Evolutionary conservation across 371 early-diverging fungal species (phyloP).

Genomic region (Mortierella sp.): DNA sequence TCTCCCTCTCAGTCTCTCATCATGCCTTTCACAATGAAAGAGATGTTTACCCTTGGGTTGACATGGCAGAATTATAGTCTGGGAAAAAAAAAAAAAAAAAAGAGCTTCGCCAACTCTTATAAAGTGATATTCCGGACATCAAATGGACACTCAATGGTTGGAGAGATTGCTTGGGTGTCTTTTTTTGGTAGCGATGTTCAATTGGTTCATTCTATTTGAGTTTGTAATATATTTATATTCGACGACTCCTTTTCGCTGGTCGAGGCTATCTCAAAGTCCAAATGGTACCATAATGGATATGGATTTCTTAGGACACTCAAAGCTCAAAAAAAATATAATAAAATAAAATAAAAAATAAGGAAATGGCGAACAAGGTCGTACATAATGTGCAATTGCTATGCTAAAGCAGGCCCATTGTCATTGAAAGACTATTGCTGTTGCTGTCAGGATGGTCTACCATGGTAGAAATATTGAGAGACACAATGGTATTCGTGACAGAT

Average conservation of each 20-base stretch:
- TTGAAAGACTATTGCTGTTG: neutral
- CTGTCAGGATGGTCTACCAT: neutral
- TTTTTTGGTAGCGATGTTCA: neutral
- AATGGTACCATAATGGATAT: too few species aligned
- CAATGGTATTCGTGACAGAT: too few species aligned
- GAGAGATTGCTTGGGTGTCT: neutral
- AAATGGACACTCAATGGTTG: neutral
- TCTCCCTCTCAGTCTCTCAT: constrained; percentile 2
- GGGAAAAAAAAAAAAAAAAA: too few species aligned
- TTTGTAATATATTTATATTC: too few species aligned
- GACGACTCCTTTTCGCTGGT: too few species aligned
- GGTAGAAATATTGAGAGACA: too few species aligned
- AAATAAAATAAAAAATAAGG: too few species aligned
- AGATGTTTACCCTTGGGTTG: too few species aligned
- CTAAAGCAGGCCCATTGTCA: neutral
- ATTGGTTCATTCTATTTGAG: constrained; percentile 8
- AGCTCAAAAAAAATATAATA: too few species aligned
- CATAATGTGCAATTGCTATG: constrained; percentile 8
- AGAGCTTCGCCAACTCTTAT: neutral
- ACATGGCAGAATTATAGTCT: too few species aligned
- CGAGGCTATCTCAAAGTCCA: too few species aligned
- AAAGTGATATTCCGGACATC: neutral
- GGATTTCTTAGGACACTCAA: too few species aligned
- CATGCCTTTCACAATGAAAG: neutral
- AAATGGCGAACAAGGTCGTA: constrained; percentile 9